Evolutionary conservation across 306 rosid genomes (phyloP).

Genomic region (cucumber (Cucumis sativus)): Cucumber_9930_V3 NC_026655.2:284001-284500

Average conservation of each 20-base stretch:
- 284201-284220: slow-evolving; percentile 77
- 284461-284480: slow-evolving; percentile 92
- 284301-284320: slow-evolving; percentile 77
- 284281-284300: slow-evolving; percentile 68
- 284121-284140: slow-evolving; percentile 84
- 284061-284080: slow-evolving; percentile 88
- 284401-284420: slow-evolving; percentile 89
- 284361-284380: slow-evolving; percentile 98
- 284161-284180: slow-evolving; percentile 56
- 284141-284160: slow-evolving; percentile 81
- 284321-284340: slow-evolving; percentile 89
- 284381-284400: slow-evolving; percentile 95
- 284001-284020: slow-evolving; percentile 66
- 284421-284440: slow-evolving; percentile 80
- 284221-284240: slow-evolving; percentile 82
- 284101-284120: slow-evolving; percentile 81
- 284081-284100: slow-evolving; percentile 95
- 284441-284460: slow-evolving; percentile 86
- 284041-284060: slow-evolving; percentile 99
- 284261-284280: slow-evolving; percentile 63
- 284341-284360: slow-evolving; percentile 61
- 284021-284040: slow-evolving; percentile 91
- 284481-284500: slow-evolving; percentile 95
- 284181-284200: slow-evolving; percentile 74
- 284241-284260: slow-evolving; percentile 68